Base-by-base conservation (phyloP, 2,329 filamentous ascomycete genomes). In the Colletotrichum sublineola region DNA sequence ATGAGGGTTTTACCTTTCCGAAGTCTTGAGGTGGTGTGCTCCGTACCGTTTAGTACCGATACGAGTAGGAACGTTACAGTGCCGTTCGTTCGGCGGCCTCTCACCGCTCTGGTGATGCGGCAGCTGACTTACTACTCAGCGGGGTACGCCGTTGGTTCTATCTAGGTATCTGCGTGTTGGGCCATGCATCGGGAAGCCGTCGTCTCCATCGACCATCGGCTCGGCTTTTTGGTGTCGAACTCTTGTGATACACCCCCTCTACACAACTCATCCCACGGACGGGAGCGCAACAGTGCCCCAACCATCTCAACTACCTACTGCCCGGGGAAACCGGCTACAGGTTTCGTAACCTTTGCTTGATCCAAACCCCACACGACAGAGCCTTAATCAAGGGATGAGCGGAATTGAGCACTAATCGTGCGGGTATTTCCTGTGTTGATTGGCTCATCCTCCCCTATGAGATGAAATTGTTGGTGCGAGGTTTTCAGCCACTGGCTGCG, bases 41-140 rank as follows among this genome's bases (percentile, higher is more conserved):
- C 46, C 46, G 20, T 48, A 48, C 42, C 15, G 31, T 48, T 42
- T 36, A 53, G 60, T 69, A 73, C 70, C n/a, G 38, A 56, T 33
- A 48, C 48, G 38, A 42, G 24, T 40, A 9, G 36, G 38, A 48
- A 67, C 31, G 36, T 29, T 48, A 15, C 24, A 42, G 9, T 46
- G 58, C 48, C 31, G 42, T 36, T 29, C 33, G 20, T 64, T n/a
- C 18, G 18, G 44, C 66, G 24, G 44, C 38, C 46, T 55, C 60
- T 73, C 69, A 72, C 69, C 69, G 70, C 70, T 73, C 55, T 65
- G 48, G 40, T 57, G 66, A 65, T 61, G 61, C 69, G 57, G 66
- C 70, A 73, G 70, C 60, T 73, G 66, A 73, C 66, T 73, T 69
- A 33, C 60, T 65, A 11, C 61, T 55, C 20, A 11, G 66, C 55